phyloP scores from a whole-genome alignment of 192 early-diverging fungal species.

The Backusella morwellensis region DNA sequence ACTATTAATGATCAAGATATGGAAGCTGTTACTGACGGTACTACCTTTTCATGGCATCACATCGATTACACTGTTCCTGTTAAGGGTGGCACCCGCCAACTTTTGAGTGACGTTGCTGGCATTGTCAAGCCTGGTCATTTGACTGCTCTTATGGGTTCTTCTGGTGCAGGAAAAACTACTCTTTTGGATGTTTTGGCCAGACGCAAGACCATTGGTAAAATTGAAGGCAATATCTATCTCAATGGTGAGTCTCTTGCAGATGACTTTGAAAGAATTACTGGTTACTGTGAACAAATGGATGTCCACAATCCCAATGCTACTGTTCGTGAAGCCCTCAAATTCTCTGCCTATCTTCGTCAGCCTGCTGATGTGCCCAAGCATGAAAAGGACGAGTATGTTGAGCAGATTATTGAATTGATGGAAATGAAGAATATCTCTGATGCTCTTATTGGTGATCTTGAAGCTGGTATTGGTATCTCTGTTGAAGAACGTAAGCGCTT shows the following conservation, averaged over 20 bases:
- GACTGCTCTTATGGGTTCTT: conserved; percentile 81
- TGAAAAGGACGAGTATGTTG: conserved; percentile 71
- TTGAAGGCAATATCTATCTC: conserved; percentile 70
- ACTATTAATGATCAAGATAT: conserved; percentile 12
- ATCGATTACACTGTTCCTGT: conserved; percentile 53
- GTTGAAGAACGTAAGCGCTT: conserved; percentile 88
- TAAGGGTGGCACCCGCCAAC: conserved; percentile 47
- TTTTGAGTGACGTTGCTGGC: conserved; percentile 65
- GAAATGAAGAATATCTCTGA: conserved; percentile 69
- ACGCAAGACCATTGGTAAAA: conserved; percentile 71
- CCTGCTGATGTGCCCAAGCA: conserved; percentile 57
- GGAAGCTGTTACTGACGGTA: conserved; percentile 48
- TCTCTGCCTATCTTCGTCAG: conserved; percentile 74
- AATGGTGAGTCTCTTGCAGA: conserved; percentile 51
- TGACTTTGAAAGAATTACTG: conserved; percentile 68
- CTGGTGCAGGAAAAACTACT: conserved; percentile 80
- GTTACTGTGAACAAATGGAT: conserved; percentile 86
- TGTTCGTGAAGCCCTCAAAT: conserved; percentile 72
- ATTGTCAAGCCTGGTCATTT: conserved; percentile 43
- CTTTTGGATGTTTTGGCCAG: conserved; percentile 70
- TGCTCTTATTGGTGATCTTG: conserved; percentile 70
- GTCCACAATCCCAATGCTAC: conserved; percentile 73
- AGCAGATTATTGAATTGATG: conserved; percentile 72
- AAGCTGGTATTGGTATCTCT: conserved; percentile 73
- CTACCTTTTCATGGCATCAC: conserved; percentile 64